A percentile compares a stretch with the other conserved stretches of the same genome.
Evolutionary conservation across 73 alveolate species (phyloP).

Genomic region (Stentor roeselii): DNA sequence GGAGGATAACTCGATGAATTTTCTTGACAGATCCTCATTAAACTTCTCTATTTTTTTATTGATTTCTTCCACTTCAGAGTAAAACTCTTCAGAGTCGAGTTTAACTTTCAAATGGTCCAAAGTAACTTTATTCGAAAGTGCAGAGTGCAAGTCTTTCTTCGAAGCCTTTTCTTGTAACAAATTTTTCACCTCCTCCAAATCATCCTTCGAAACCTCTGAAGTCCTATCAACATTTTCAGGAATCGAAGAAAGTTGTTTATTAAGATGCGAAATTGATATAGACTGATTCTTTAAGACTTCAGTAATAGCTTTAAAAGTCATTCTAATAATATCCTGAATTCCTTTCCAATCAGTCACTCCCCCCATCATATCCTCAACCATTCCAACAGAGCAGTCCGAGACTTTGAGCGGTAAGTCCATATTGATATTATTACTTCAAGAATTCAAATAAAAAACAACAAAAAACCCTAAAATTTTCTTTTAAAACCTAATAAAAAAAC

Average conservation of each 20-base stretch:
- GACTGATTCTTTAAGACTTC: neutral
- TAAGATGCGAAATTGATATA: neutral
- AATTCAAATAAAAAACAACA: too few relatives aligned
- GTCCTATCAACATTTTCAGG: neutral
- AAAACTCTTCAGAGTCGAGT: neutral
- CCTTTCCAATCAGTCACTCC: conserved; percentile 11
- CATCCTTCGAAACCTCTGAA: neutral
- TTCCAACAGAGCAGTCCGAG: neutral
- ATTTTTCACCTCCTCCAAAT: neutral
- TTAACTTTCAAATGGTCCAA: neutral
- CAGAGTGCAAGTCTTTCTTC: neutral
- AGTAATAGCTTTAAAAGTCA: conserved; percentile 13
- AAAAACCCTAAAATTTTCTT: too few relatives aligned
- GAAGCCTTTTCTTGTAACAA: neutral
- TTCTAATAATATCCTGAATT: conserved; percentile 1
- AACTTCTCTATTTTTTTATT: neutral
- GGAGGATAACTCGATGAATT: neutral
- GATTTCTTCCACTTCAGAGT: neutral
- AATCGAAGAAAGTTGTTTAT: neutral
- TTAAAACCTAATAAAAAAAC: too few relatives aligned
- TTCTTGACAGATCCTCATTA: neutral
- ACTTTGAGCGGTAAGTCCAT: conserved; percentile 4
- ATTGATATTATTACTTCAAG: too few relatives aligned
- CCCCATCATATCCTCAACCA: conserved; percentile 11
- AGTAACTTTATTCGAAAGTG: neutral